Conservation (phyloP, 2,329 filamentous ascomycete genomes). For the Colletotrichum endophyticum region DNA sequence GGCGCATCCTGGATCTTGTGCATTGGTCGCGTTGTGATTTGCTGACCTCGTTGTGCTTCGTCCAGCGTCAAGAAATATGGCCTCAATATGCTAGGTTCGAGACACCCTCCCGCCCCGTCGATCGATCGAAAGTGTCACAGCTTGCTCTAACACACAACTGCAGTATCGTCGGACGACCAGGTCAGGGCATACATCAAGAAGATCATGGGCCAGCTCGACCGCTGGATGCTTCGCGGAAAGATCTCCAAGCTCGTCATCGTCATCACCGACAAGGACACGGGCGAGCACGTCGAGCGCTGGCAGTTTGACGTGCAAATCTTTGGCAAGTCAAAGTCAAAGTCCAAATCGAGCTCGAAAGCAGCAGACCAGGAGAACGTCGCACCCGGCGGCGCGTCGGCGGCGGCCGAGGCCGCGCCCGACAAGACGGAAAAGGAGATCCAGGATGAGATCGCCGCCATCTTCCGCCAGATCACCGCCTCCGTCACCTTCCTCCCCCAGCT, state of each 20-base stretch:
- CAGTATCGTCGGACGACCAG: constrained; percentile 94
- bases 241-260: constrained; percentile 97
- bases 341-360: constrained; percentile 54
- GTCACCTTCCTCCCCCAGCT: constrained; percentile 97
- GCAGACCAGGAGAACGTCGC: constrained; percentile 74
- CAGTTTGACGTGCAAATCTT: constrained; percentile 80
- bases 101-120: background rate
- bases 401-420: constrained; percentile 51
- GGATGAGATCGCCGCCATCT: constrained; percentile 93
- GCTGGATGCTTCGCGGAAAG: constrained; percentile 97
- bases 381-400: constrained; percentile 39
- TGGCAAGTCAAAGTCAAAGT: constrained; percentile 40
- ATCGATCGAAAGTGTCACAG: background rate
- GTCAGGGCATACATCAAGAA: constrained; percentile 99
- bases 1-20: background rate
- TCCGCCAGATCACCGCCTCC: constrained; percentile 96
- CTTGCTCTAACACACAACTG: background rate
- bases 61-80: constrained; percentile 93
- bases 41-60: background rate
- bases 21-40: background rate
- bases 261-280: constrained; percentile 95
- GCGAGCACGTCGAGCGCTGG: constrained; percentile 95
- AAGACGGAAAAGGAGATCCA: constrained; percentile 96
- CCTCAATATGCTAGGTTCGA: constrained; percentile 87
- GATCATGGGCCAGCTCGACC: constrained; percentile 97